Percentiles rank a stretch among this genome's conserved stretches.
phyloP scores from a whole-genome alignment of 2,329 filamentous ascomycete genomes.

The Annulohypoxylon truncatum region DNA sequence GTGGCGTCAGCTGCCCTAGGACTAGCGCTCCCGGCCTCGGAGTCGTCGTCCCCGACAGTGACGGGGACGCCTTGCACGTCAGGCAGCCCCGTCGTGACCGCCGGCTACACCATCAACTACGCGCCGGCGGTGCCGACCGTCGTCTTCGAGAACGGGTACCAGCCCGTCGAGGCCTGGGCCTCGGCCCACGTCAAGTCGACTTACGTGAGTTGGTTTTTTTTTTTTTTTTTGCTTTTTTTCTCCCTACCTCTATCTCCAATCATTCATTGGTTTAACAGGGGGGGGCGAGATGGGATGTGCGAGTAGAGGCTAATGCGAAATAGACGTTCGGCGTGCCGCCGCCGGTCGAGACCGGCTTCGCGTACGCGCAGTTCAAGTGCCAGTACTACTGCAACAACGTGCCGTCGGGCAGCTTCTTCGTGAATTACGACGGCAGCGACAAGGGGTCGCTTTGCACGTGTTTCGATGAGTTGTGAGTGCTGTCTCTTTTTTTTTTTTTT shows the following conservation, averaged over 20 bases:
- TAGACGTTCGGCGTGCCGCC: slow-evolving; percentile 48
- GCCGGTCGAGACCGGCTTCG: slow-evolving; percentile 48
- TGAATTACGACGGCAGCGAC: slow-evolving; percentile 36
- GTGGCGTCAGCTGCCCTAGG: slow-evolving; percentile 16
- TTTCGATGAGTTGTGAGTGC: slow-evolving; percentile 47
- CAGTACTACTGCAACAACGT: slow-evolving; percentile 49
- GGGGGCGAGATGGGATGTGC: too few relatives aligned
- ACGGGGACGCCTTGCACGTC: slow-evolving; percentile 42
- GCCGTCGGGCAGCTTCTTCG: slow-evolving; percentile 48
- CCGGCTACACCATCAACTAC: slow-evolving; percentile 50
- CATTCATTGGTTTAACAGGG: too few relatives aligned
- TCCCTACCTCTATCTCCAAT: neutral
- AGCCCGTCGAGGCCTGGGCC: slow-evolving; percentile 46
- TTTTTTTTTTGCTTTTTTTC: too few relatives aligned
- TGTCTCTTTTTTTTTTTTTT: neutral
- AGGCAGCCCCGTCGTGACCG: slow-evolving; percentile 44
- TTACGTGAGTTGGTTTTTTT: slow-evolving; percentile 47
- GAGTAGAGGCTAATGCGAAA: neutral
- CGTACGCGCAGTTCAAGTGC: slow-evolving; percentile 51
- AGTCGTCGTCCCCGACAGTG: slow-evolving; percentile 12
- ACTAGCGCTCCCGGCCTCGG: slow-evolving; percentile 33
- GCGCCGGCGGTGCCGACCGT: slow-evolving; percentile 41
- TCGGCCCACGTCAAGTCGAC: slow-evolving; percentile 43
- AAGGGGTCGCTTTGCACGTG: slow-evolving; percentile 45
- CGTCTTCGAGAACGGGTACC: slow-evolving; percentile 38